Evolutionary conservation across 208 protist genomes (phyloP).

Genomic region (Leishmania arabica): DNA sequence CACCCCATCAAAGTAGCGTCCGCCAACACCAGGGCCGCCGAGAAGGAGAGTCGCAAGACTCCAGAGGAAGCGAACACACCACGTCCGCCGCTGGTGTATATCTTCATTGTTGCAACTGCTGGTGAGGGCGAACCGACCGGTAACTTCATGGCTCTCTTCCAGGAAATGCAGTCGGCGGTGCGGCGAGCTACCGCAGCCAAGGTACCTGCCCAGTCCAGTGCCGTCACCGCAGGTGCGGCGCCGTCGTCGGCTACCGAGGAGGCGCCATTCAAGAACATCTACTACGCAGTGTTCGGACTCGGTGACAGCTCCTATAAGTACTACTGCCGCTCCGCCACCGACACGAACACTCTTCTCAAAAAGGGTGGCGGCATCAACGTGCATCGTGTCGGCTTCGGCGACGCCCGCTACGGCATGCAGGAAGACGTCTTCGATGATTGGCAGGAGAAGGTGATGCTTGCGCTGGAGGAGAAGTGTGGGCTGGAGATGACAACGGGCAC

Average conservation of each 20-base stretch:
- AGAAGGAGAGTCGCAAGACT: not conserved
- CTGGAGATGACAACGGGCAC: constrained; percentile 29
- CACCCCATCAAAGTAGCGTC: constrained; percentile 6
- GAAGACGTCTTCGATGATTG: constrained; percentile 82
- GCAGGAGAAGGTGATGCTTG: constrained; percentile 53
- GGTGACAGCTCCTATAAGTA: constrained; percentile 97
- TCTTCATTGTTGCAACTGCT: constrained; percentile 71
- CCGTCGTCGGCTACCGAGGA: not conserved
- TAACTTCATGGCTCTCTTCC: constrained; percentile 63
- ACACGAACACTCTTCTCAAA: constrained; percentile 53
- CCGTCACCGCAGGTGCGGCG: not conserved
- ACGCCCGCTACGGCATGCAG: constrained; percentile 48
- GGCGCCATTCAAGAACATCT: constrained; percentile 51
- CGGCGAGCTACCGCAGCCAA: not conserved
- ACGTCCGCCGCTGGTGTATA: constrained; percentile 30
- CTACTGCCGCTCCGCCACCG: constrained; percentile 77
- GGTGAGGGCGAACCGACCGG: constrained; percentile 71
- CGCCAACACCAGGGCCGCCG: not conserved
- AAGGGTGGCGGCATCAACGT: constrained; percentile 59
- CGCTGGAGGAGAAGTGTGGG: constrained; percentile 41
- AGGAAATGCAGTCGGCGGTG: constrained; percentile 49
- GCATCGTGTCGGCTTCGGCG: constrained; percentile 59
- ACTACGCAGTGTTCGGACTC: constrained; percentile 92
- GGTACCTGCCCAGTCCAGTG: not conserved
- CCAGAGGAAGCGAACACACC: not conserved